Percentiles rank a stretch among this genome's conserved stretches.
Evolutionary conservation across 164 flowering plant genomes (phyloP).

Genomic region (Vitis riparia): DNA sequence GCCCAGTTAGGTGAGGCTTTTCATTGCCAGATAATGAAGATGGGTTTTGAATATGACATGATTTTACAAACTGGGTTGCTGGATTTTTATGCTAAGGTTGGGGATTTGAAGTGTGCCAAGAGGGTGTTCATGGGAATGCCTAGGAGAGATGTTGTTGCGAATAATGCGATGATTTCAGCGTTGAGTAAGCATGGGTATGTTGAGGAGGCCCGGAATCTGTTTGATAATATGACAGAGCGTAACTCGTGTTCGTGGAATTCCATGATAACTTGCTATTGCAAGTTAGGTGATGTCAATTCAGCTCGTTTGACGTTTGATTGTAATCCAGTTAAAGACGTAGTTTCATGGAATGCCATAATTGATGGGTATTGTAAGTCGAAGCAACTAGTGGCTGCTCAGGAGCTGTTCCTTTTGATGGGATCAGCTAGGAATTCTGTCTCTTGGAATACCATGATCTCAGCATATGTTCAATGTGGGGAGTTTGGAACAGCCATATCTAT

Average conservation of each 20-base stretch:
- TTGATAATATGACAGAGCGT: conserved; percentile 36
- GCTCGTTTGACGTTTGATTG: conserved; percentile 31
- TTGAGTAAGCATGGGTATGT: conserved; percentile 22
- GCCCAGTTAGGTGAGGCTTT: conserved; percentile 26
- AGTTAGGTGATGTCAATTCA: conserved; percentile 25
- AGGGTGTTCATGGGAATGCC: conserved; percentile 42
- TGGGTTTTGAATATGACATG: conserved; percentile 34
- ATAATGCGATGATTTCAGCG: conserved; percentile 36
- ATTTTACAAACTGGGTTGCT: conserved; percentile 46
- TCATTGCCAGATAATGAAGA: conserved; percentile 31
- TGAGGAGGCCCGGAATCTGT: conserved; percentile 26
- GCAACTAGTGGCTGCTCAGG: conserved; percentile 21
- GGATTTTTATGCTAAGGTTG: conserved; percentile 40
- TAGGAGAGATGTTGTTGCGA: conserved; percentile 37
- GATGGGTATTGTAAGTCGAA: conserved; percentile 37
- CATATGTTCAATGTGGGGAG: conserved; percentile 22
- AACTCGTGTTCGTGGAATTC: conserved; percentile 38
- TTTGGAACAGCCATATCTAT: conserved; percentile 24
- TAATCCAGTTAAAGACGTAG: conserved; percentile 37
- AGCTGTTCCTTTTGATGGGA: conserved; percentile 36
- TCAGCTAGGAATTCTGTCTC: conserved; percentile 29
- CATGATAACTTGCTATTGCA: conserved; percentile 39
- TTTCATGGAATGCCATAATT: conserved; percentile 47
- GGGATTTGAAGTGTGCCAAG: conserved; percentile 32
- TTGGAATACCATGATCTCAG: conserved; percentile 44